Evolutionary conservation across 495 filamentous ascomycete species (phyloP), one percentile per base, ranked within the genome.

Genomic region (Hyaloscypha variabilis): DNA sequence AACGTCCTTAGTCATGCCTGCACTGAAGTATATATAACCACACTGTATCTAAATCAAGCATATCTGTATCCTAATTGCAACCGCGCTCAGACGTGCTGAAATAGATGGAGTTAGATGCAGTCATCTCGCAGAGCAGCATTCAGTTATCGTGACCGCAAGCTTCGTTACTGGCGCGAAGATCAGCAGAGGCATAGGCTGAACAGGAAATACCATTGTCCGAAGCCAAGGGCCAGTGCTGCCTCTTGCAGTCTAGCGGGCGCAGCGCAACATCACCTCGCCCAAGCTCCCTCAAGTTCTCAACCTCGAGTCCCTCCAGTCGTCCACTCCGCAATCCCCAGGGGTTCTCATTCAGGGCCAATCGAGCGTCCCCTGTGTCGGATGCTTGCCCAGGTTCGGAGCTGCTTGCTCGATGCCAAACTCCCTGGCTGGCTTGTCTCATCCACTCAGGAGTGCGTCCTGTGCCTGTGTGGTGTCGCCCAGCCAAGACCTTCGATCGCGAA

Each of bases 371-470:
- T 29, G 19, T 29, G 24, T 17, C 62, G 62, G 62, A 30, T 31
- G 62, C 62, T 57, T 64, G 36, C 31, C 62, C 62, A 46, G 36
- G 62, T 57, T 19, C 24, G 62, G 42, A 23, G 49, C 10, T 63
- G 60, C 60, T 55, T 63, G 60, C 50, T 63, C 8, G 31, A 25
- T n/a, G 24, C 56, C 30, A 60, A 21, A 49, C 21, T 24, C 14
- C 10, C 30, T 30, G 28, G 4, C 55, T 11, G n/a, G n/a, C n/a
- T n/a, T n/a, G 28, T 46, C 26, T 36, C 30, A 19, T 6, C 25
- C 55, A 58, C 31, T 60, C 28, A 60, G n/a, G 21, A 60, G n/a
- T 21, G 31, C 4, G 5, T 31, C 58, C 36, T 60, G 30, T n/a
- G 21, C 8, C 51, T 28, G 21, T 54, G 8, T n/a, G n/a, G n/a